These are phyloP conservation scores for Trichoderma polysporum DNA, from an alignment of 2,329 filamentous ascomycete species.

Conservation along the genomic window DNA sequence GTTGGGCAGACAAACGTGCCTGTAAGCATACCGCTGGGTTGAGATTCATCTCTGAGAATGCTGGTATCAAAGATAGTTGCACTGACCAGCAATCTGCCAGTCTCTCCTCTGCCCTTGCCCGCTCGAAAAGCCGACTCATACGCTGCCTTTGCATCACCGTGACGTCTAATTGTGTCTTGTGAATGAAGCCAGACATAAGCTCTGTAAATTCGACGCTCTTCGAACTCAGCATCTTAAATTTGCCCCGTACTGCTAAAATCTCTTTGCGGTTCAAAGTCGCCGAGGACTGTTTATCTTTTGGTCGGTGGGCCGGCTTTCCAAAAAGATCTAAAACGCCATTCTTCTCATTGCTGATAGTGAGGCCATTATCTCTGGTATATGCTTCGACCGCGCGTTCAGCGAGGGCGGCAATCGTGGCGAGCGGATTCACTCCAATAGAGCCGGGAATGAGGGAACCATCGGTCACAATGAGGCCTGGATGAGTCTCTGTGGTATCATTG, in stretches of 20 bases:
- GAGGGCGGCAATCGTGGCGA: constrained; percentile 68
- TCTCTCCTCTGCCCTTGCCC: constrained; percentile 54
- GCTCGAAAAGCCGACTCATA: constrained; percentile 54
- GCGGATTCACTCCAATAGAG: constrained; percentile 64
- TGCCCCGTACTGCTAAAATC: background rate
- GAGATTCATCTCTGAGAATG: background rate
- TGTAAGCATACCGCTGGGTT: constrained; percentile 44
- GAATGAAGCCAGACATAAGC: constrained; percentile 63
- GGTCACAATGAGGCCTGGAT: constrained; percentile 60
- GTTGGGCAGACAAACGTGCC: constrained; percentile 51
- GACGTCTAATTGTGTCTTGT: constrained; percentile 40
- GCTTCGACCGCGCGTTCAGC: constrained; percentile 62
- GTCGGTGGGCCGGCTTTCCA: constrained; percentile 46
- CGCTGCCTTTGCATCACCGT: constrained; percentile 48
- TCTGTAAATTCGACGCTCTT: constrained; percentile 61
- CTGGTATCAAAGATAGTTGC: constrained; percentile 51
- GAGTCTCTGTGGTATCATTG: constrained; percentile 44
- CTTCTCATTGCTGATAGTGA: constrained; percentile 46
- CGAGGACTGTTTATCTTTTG: background rate
- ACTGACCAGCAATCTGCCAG: constrained; percentile 59
- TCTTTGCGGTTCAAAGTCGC: background rate
- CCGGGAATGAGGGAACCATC: constrained; percentile 63
- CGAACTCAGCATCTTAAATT: constrained; percentile 23
- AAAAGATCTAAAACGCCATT: constrained; percentile 56
- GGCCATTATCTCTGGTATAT: constrained; percentile 42